These are phyloP conservation scores for Puya raimondii DNA, from an alignment of 176 grass and related monocot genomes.

Conservation along the genomic window DNA sequence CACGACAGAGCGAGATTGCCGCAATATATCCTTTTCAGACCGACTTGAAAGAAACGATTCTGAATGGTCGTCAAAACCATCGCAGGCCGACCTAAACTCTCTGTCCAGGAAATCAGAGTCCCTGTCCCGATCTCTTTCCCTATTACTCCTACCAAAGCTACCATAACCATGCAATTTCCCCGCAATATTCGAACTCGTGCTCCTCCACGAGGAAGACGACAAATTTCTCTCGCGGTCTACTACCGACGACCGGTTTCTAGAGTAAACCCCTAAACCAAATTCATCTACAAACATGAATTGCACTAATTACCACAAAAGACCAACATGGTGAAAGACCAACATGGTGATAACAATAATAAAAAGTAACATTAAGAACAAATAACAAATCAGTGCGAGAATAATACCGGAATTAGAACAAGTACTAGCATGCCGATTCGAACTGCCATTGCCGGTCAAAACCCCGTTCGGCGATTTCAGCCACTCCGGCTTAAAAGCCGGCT, in stretches of 20 bases:
- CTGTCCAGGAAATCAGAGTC: constrained; percentile 32
- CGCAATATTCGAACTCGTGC: constrained; percentile 28
- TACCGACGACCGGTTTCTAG: constrained; percentile 28
- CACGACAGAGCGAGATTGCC: constrained; percentile 26
- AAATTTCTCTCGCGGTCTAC: constrained; percentile 35
- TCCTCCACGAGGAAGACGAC: constrained; percentile 29
- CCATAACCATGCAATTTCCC: constrained; percentile 47
- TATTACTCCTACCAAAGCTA: constrained; percentile 55
- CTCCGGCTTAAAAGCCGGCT: constrained; percentile 37
- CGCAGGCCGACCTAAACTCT: constrained; percentile 40
- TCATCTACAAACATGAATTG: constrained; percentile 15
- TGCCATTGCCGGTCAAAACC: constrained; percentile 13
- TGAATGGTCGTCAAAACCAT: constrained; percentile 30
- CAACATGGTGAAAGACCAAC: neutral
- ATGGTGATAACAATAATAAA: neutral
- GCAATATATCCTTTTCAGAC: constrained; percentile 44
- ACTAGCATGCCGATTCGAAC: constrained; percentile 12
- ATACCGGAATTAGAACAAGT: neutral
- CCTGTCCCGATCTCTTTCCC: constrained; percentile 41
- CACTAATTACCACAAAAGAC: neutral
- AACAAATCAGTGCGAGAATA: neutral
- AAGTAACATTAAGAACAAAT: neutral
- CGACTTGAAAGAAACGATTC: constrained; percentile 47
- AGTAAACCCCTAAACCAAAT: constrained; percentile 25
- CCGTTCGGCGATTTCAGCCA: constrained; percentile 37